Evolutionary conservation across 148 eudicot species (phyloP).

Genomic region (Rhododendron mucronatum): DNA sequence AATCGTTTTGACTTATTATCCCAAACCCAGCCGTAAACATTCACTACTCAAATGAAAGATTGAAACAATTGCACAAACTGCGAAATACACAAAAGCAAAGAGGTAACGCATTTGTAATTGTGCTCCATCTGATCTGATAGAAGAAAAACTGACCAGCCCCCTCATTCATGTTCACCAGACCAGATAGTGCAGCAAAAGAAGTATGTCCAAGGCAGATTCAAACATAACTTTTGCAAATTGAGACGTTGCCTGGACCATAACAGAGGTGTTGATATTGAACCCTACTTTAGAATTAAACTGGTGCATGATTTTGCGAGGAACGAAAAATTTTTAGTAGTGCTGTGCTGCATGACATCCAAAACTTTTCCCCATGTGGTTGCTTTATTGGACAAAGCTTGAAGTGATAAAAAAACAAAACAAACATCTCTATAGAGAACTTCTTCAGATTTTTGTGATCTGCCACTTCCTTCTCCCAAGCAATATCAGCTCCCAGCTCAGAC

Average conservation of each 20-base stretch:
- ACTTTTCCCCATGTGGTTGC: conserved; percentile 69
- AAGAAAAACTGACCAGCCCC: conserved; percentile 55
- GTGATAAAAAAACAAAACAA: conserved; percentile 32
- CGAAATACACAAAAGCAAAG: background rate
- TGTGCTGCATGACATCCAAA: conserved; percentile 57
- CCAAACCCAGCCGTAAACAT: background rate
- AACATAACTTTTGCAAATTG: conserved; percentile 86
- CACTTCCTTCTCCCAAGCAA: conserved; percentile 64
- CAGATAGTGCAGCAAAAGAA: conserved; percentile 68
- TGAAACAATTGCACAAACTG: background rate
- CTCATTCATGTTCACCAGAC: background rate
- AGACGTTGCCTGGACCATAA: conserved; percentile 70
- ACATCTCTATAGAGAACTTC: conserved; percentile 65
- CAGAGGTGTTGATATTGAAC: conserved; percentile 41
- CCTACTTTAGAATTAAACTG: conserved; percentile 38
- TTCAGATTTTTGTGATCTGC: conserved; percentile 63
- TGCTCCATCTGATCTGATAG: background rate
- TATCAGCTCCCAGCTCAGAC: conserved; percentile 71
- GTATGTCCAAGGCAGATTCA: conserved; percentile 73
- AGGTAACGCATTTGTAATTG: background rate
- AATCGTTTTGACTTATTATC: no score
- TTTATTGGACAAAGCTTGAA: conserved; percentile 55
- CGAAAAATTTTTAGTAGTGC: conserved; percentile 57
- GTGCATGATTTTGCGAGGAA: conserved; percentile 58
- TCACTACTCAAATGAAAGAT: background rate